A percentile compares a stretch with the other conserved stretches of the same genome.
Conservation (phyloP, 176 grass and related monocot genomes). For the Cenchrus purpureus region DNA sequence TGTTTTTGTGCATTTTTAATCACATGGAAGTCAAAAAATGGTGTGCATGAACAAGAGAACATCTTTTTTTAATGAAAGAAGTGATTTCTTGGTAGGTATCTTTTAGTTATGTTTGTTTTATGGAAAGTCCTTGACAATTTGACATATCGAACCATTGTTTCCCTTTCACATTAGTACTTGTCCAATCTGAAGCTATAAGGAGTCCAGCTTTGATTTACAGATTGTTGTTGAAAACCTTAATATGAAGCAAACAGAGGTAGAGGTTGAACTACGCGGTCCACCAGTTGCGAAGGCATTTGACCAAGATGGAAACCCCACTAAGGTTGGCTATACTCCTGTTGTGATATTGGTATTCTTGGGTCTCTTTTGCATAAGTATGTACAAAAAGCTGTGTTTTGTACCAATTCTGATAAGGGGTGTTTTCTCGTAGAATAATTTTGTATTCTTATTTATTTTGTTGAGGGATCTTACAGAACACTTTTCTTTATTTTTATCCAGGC, state of each 20-base stretch:
- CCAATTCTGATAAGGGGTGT: conserved; percentile 38
- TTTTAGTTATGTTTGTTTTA: conserved; percentile 25
- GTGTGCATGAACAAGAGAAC: not conserved
- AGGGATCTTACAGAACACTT: conserved; percentile 52
- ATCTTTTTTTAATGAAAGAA: not conserved
- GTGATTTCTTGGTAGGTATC: not conserved
- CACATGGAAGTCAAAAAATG: not conserved
- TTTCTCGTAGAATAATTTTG: conserved; percentile 28
- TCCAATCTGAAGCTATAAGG: conserved; percentile 15
- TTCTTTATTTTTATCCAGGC: conserved; percentile 66
- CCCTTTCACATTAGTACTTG: not conserved
- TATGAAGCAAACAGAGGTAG: conserved; percentile 71
- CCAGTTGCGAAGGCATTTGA: conserved; percentile 91
- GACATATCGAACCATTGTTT: not conserved
- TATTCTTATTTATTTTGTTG: conserved; percentile 36
- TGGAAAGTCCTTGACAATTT: conserved; percentile 28
- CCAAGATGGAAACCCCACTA: conserved; percentile 77
- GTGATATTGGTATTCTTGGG: conserved; percentile 34
- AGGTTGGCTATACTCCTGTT: conserved; percentile 61
- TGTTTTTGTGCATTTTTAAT: conserved; percentile 14
- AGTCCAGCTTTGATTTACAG: conserved; percentile 55
- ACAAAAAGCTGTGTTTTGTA: not conserved
- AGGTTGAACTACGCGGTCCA: conserved; percentile 85
- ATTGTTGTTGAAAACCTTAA: conserved; percentile 76
- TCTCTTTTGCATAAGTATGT: conserved; percentile 12